These are phyloP conservation scores for Alternaria brassicicola DNA, from an alignment of 2,329 filamentous ascomycete species.

Conservation along the genomic window DNA sequence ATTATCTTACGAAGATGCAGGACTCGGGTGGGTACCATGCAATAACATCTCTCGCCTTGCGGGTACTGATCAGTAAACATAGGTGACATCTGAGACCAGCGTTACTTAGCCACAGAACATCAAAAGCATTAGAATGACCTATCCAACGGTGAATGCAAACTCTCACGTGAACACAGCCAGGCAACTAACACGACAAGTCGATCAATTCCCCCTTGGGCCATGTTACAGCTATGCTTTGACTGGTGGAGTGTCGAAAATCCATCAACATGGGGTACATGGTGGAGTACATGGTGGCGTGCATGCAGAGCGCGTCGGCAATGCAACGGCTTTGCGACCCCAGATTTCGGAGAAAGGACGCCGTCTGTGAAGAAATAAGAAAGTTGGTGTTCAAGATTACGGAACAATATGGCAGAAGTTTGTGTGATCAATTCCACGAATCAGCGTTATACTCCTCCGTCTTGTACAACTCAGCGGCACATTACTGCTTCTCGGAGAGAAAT, in stretches of 20 bases:
- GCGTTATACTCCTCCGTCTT: not conserved
- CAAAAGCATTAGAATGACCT: not conserved
- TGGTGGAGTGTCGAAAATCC: not conserved
- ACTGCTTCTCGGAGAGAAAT: not conserved
- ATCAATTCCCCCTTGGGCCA: not conserved
- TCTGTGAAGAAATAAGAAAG: not conserved
- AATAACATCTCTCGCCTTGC: not conserved
- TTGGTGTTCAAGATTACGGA: not conserved
- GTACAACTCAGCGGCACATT: not conserved
- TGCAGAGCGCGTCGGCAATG: conserved; percentile 3
- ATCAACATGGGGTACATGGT: conserved; percentile 5
- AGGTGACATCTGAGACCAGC: not conserved
- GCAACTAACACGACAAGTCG: not conserved
- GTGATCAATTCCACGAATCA: conserved; percentile 12
- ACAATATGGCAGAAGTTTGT: not conserved
- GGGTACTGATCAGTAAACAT: conserved; percentile 3
- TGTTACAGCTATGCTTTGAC: not conserved
- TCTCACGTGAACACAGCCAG: not conserved
- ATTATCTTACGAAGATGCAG: not conserved
- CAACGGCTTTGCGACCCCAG: not conserved
- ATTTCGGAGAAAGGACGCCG: conserved; percentile 4
- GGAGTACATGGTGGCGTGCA: not conserved
- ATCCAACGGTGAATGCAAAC: not conserved
- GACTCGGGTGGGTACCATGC: not conserved
- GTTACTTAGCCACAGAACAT: not conserved